Base-by-base conservation (phyloP, 2,329 filamentous ascomycete genomes). In the Dactylonectria estremocensis region DNA sequence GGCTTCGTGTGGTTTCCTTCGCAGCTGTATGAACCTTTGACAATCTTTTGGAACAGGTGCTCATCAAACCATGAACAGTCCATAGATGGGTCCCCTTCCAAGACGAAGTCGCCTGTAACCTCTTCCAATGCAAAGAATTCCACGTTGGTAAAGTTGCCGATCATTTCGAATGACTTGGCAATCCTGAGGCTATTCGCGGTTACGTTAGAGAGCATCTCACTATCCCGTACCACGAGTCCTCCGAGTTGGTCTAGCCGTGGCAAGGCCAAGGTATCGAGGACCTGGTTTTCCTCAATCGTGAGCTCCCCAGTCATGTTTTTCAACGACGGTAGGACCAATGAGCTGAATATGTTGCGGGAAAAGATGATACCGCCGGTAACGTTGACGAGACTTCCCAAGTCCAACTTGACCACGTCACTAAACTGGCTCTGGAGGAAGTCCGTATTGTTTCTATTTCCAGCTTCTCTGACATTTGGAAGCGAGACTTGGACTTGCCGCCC, bases 1-100 rank as follows among this genome's bases (percentile, higher is more conserved):
- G 57, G 57, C 24, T 20, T 43, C 8, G 57, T 61, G 46, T 61
- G 57, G 11, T 61, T 61, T 22, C 57, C 57, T 5, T 24, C 48
- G 45, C 57, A 61, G 3, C 31, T 43, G 33, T 61, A 61, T 11
- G 57, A 24, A 11, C 57, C 57, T n/a, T 61, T 40, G 2, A 61
- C 57, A 28, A 61, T 52, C 14, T 53, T 53, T 11, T 61, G 16
- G 45, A 43, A 31, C 5, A 61, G 28, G 46, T 52, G 45, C 45
- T 50, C 57, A 20, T 61, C 57, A 20, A 61, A 53, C 57, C 57
- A 61, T 3, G 57, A 61, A 11, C 57, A 61, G 57, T 61, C 57
- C 57, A 61, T 61, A 4, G 57, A 8, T 9, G 5, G 16, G 10
- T 50, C 57, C 2, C 57, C 45, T 11, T 40, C 8, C 7, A 61